Evolutionary conservation across 805 yeast genomes (phyloP), one percentile per base, ranked within the genome.

Genomic region (Sugiyamaella smithiae): DNA sequence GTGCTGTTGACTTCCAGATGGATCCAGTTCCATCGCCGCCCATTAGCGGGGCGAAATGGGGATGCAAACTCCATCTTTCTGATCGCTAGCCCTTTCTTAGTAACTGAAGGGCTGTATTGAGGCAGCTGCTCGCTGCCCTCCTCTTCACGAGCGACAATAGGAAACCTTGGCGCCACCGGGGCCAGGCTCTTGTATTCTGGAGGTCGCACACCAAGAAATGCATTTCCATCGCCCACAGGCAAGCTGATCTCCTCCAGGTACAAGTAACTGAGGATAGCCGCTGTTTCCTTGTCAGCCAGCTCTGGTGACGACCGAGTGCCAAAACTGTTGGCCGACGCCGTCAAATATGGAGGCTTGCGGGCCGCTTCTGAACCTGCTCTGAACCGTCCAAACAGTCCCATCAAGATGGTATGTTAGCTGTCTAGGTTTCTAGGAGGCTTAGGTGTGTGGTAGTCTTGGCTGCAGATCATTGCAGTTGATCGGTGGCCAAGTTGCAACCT

Each of bases 1-100:
- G 97, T 90, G 16, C 91, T 86, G 70, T 90, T 88, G 44, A 90
- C 70, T 60, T 85, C 95, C 65, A 88, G 72, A 19, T 85, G 71
- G 38, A 76, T 75, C 37, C 75, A 70, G 56, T 73, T 76, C 98
- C 98, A 90, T 8, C 78, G 74, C 53, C 96, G 72, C 6, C 72
- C 64, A 1, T 80, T 73, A 0, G 95, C 75, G 2, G 80, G 70
- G 56, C 84, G 89, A 61, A 82, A 85, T 0, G 97, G 97, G 3
- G 87, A 75, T 1, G 79, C 53, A 84, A 89, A 81, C 65, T 89
- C 97, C 41, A 75, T 59, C 61, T 89, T 90, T 57, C 89, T 71
- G 5, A 76, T 63, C 1, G 84, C 74, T 1, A 77, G 58, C 0
- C 87, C 82, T 2, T 80, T 60, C 46, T 80, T 76, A 56, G 79